Evolutionary conservation across 1,139 yeast genomes (phyloP), one percentile per base, ranked within the genome.

Genomic region (Scheffersomyces insectosa): DNA sequence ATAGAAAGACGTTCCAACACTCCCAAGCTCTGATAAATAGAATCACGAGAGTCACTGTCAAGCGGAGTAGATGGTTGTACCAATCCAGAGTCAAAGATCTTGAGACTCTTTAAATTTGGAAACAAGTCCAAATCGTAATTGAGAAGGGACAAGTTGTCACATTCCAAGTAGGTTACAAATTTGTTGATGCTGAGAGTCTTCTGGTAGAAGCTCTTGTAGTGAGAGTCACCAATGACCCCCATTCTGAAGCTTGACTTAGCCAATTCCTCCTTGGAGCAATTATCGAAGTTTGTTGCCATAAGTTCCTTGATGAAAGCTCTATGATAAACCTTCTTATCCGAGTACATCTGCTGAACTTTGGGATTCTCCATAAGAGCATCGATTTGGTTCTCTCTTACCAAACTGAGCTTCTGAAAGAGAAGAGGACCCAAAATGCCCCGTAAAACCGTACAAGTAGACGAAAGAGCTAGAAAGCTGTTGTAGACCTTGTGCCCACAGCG

Each of bases 351-450:
- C 48, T 53, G 55, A 7, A 52, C 37, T 33, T 46, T 50, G 11
- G 70, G 68, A 14, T 48, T 51, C 1, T 56, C 52, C 35, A 67
- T 43, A 11, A 65, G 45, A 9, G 63, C 57, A 50, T 68, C 72
- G n/a, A 63, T 48, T 42, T 63, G 65, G 45, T 65, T 65, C 28
- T 44, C 43, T 28, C 72, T 44, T 4, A 67, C 50, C 35, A 67
- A 46, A 46, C 72, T 68, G 3, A 62, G 23, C 10, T 46, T 48
- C 8, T 43, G 43, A 40, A 65, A 67, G 28, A 66, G 14, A 4
- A 46, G 12, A 2, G 56, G 58, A 0, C 63, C 67, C 5, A 65
- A 41, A 13, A 50, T 44, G 11, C 39, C 42, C n/a, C 72, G 50
- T 4, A 68, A 47, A 10, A 39, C 43, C 4, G 46, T 39, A 42